These are phyloP conservation scores for Pseudocercospora cruenta DNA, from an alignment of 2,329 filamentous ascomycete species.

Conservation along the genomic window DNA sequence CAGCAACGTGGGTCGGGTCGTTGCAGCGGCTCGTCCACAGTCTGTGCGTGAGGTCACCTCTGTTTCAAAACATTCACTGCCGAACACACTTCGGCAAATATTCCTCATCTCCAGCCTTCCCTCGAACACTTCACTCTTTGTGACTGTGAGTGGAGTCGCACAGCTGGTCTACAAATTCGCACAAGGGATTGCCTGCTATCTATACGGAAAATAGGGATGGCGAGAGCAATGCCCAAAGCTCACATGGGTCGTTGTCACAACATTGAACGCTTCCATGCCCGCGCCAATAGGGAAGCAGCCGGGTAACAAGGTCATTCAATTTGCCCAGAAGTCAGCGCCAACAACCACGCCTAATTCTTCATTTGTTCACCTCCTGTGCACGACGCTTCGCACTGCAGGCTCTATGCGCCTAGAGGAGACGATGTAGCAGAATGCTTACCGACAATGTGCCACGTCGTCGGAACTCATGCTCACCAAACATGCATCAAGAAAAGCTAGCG, in stretches of 20 bases:
- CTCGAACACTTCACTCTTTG: neutral
- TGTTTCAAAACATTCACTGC: neutral
- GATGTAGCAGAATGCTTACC: neutral
- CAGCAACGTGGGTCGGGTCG: conserved; percentile 2
- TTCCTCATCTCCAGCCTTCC: neutral
- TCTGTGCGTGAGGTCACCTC: neutral
- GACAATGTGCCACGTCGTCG: conserved; percentile 8
- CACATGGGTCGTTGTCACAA: conserved; percentile 6
- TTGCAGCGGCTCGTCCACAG: conserved; percentile 2
- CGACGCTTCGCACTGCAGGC: neutral
- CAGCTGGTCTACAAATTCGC: neutral
- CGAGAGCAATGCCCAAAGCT: neutral
- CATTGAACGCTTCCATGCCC: neutral
- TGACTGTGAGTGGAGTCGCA: neutral
- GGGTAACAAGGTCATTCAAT: neutral
- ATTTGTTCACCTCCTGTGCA: conserved; percentile 4
- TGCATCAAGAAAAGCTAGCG: neutral
- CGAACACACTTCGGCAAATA: neutral
- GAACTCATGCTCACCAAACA: neutral
- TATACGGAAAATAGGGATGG: conserved; percentile 2
- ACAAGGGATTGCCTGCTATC: conserved; percentile 1
- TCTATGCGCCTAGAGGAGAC: neutral
- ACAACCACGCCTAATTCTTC: conserved; percentile 1
- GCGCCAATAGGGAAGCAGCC: neutral
- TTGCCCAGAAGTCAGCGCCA: neutral